Evolutionary conservation across 495 filamentous ascomycete species (phyloP).

Genomic region (Annulohypoxylon stygium): DNA sequence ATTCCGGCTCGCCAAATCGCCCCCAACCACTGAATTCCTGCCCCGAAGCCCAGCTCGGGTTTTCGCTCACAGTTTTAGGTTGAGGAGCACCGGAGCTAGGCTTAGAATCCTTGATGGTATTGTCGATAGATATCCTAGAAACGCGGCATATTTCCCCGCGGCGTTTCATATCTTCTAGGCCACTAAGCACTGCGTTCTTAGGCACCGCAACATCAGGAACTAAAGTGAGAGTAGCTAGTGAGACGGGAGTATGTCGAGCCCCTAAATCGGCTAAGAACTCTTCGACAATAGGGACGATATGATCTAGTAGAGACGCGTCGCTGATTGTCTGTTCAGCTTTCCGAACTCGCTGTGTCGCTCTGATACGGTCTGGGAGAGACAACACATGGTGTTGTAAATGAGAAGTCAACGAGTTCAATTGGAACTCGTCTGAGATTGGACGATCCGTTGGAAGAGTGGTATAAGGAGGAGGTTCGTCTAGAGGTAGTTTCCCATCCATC

Average conservation of each 20-base stretch:
- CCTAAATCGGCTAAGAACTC: constrained; percentile 54
- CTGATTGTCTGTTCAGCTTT: constrained; percentile 51
- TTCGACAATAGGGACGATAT: constrained; percentile 55
- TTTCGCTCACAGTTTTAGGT: constrained; percentile 20
- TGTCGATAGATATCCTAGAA: constrained; percentile 48
- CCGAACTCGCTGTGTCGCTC: constrained; percentile 47
- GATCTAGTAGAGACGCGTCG: constrained; percentile 50
- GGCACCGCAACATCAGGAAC: constrained; percentile 56
- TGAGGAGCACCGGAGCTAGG: not conserved
- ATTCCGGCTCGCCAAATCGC: constrained; percentile 49
- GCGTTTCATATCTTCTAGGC: constrained; percentile 51
- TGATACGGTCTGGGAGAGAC: constrained; percentile 56
- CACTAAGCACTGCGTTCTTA: constrained; percentile 49
- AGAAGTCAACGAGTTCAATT: constrained; percentile 45
- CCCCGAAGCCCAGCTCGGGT: constrained; percentile 40
- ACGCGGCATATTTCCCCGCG: constrained; percentile 56
- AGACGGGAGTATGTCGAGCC: constrained; percentile 26
- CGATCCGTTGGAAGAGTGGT: constrained; percentile 33
- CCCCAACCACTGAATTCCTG: constrained; percentile 58
- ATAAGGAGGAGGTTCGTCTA: constrained; percentile 55
- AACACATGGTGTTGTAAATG: constrained; percentile 56
- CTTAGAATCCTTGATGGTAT: constrained; percentile 46
- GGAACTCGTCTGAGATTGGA: constrained; percentile 25
- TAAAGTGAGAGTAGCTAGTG: constrained; percentile 55
- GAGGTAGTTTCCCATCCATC: constrained; percentile 39